Evolutionary conservation across 2,329 filamentous ascomycete species (phyloP).

Genomic region (Penicillium sp.): DNA sequence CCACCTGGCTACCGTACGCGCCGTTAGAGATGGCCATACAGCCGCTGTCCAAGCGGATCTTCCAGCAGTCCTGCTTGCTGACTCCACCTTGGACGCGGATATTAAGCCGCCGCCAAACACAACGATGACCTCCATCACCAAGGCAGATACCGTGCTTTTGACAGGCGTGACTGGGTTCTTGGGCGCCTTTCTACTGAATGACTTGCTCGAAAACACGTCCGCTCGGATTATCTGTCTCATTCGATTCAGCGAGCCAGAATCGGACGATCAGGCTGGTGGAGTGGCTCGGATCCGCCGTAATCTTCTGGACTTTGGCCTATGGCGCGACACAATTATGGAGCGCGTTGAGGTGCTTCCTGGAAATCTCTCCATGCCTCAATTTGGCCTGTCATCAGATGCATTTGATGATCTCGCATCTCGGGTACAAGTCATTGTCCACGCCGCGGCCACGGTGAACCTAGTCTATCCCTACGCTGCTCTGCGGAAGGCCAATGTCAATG

Average conservation of each 20-base stretch:
- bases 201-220: slow-evolving; percentile 64
- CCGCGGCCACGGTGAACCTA: slow-evolving; percentile 73
- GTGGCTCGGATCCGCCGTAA: slow-evolving; percentile 72
- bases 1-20: slow-evolving; percentile 68
- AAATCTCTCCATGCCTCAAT: slow-evolving; percentile 65
- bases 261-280: slow-evolving; percentile 63
- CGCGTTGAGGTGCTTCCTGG: slow-evolving; percentile 73
- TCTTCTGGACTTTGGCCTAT: slow-evolving; percentile 72
- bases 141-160: slow-evolving; percentile 66
- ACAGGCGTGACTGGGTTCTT: slow-evolving; percentile 75
- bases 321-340: slow-evolving; percentile 73
- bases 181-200: slow-evolving; percentile 69
- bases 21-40: slow-evolving; percentile 68
- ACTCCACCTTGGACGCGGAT: slow-evolving; percentile 66
- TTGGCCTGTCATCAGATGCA: slow-evolving; percentile 64
- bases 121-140: slow-evolving; percentile 58
- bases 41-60: slow-evolving; percentile 73
- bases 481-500: slow-evolving; percentile 71
- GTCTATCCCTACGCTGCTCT: slow-evolving; percentile 79
- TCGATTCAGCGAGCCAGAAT: slow-evolving; percentile 65
- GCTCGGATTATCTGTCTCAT: slow-evolving; percentile 71
- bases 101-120: slow-evolving; percentile 56
- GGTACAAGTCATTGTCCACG: slow-evolving; percentile 72
- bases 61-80: slow-evolving; percentile 64
- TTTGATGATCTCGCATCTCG: slow-evolving; percentile 65